Conservation (phyloP, 1,139 yeast genomes). For the Meyerozyma athensensis region DNA sequence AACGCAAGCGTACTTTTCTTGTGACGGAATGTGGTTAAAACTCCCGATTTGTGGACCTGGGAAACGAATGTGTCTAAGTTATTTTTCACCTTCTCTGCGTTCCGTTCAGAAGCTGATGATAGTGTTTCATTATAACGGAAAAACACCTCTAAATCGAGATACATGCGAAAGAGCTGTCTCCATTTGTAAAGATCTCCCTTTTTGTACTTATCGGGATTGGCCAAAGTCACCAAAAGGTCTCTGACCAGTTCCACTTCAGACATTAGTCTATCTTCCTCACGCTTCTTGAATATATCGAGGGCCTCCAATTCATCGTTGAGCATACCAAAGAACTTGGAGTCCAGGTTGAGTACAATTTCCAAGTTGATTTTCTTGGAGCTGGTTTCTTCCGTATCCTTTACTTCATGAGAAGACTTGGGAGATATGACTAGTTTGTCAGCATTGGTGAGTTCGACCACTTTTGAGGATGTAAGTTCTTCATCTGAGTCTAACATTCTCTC, state of each 20-base stretch:
- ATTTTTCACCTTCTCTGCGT: constrained; percentile 32
- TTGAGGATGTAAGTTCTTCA: constrained; percentile 10
- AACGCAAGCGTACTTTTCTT: constrained; percentile 46
- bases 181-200: constrained; percentile 61
- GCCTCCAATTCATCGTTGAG: constrained; percentile 51
- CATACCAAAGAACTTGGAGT: constrained; percentile 52
- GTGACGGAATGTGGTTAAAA: constrained; percentile 43
- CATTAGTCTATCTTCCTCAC: constrained; percentile 43
- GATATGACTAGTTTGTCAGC: not conserved
- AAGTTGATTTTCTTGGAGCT: constrained; percentile 15
- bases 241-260: constrained; percentile 42
- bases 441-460: not conserved
- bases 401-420: not conserved
- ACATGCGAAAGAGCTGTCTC: constrained; percentile 63
- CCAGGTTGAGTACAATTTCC: constrained; percentile 36
- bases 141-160: constrained; percentile 63
- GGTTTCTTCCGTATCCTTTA: not conserved
- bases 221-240: constrained; percentile 29
- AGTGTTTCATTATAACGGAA: constrained; percentile 50
- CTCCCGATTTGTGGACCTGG: constrained; percentile 37
- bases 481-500: constrained; percentile 22
- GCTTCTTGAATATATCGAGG: constrained; percentile 41
- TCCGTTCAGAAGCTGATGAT: constrained; percentile 36
- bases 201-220: constrained; percentile 34
- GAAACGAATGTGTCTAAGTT: constrained; percentile 39